Evolutionary conservation across 768 basidiomycete genomes (phyloP), one percentile per base, ranked within the genome.

Genomic region (Suillus bovinus): DNA sequence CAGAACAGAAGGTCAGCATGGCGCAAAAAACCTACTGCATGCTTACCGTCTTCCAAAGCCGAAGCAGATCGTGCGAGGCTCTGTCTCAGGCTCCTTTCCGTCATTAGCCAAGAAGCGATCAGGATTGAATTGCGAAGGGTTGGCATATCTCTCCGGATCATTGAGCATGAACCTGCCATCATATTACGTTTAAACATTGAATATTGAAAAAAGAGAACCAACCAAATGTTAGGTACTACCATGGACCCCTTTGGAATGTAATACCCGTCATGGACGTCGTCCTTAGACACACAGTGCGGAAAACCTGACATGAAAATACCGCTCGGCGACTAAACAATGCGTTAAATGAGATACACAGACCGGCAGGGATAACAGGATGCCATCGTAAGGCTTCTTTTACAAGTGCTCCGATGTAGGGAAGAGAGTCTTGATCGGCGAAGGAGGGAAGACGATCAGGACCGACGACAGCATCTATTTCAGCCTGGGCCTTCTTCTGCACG

Each of bases 331-430:
- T 16, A 11, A 55, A 27, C 20, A 16, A 38, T 10, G 5, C 6
- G 33, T 2, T 76, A 79, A n/a, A 78, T 24, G 78, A 27, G n/a
- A 75, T 75, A 22, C 83, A 61, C 59, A 52, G 39, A 80, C 81
- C 76, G 11, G 76, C 49, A 13, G 81, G 81, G 29, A 79, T 70
- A 33, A 79, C 73, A 7, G 67, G 68, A 54, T 73, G 66, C 80
- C 81, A 82, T 17, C 82, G 75, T 61, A 82, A 55, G 0, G 87
- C 81, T 71, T 89, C 88, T 66, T 85, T 85, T 1, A 76, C 72
- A 20, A 89, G 77, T 3, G 87, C 87, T 63, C 87, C 81, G 57
- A 85, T 66, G 66, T 86, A 89, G 4, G 88, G 88, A 29, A 89
- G 76, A 17, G 79, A 70, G 31, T 79, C 76, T 27, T 86, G 84